phyloP scores from a whole-genome alignment of 306 rosid genomes.

The Erythrophleum fordii region DNA sequence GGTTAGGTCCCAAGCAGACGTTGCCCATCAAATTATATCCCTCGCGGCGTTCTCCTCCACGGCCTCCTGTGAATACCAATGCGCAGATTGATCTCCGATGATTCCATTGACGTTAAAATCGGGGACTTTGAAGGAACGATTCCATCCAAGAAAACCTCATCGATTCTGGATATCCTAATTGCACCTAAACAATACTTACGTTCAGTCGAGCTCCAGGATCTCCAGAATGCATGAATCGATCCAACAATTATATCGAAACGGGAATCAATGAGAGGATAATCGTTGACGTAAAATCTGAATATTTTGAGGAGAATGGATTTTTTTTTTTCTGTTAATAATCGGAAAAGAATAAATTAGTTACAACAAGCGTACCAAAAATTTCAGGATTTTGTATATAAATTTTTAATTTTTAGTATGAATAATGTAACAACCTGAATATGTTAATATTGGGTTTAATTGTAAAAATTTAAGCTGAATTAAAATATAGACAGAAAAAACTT shows the following conservation, averaged over 20 bases:
- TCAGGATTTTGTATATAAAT: no score
- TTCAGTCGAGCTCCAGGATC: neutral
- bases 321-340: neutral
- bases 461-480: no score
- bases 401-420: no score
- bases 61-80: conserved; percentile 39
- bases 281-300: neutral
- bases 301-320: neutral
- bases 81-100: conserved; percentile 37
- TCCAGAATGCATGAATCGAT: neutral
- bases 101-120: conserved; percentile 43
- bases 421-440: no score
- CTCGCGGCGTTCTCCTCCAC: conserved; percentile 40
- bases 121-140: conserved; percentile 38
- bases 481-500: no score
- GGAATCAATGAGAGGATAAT: neutral
- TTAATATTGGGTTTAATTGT: no score
- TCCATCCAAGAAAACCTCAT: conserved; percentile 5
- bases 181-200: neutral
- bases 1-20: conserved; percentile 85
- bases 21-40: conserved; percentile 76
- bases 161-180: conserved; percentile 5
- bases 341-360: neutral
- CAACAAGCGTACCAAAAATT: neutral
- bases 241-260: neutral